A percentile compares a stretch with the other conserved stretches of the same genome.
Conservation (phyloP, 2,329 filamentous ascomycete species). For the Aspergillus sp. region DNA sequence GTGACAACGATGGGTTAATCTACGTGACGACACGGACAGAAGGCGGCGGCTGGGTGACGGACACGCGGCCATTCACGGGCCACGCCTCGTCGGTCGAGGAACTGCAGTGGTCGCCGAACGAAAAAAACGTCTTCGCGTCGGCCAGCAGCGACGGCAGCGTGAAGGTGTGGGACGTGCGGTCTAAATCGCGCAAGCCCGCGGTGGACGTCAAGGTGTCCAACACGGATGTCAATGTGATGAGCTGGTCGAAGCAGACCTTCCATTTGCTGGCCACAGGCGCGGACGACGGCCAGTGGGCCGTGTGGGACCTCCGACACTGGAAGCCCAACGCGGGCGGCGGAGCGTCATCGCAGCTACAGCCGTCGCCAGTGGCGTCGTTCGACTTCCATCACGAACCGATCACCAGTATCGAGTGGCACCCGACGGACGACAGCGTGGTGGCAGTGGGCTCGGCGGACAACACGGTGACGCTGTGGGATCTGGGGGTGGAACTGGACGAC, state of each 20-base stretch:
- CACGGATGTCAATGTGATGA: constrained; percentile 91
- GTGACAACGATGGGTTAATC: constrained; percentile 83
- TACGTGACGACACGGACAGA: constrained; percentile 80
- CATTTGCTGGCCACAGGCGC: constrained; percentile 88
- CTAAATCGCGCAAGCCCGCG: constrained; percentile 80
- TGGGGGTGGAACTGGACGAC: constrained; percentile 92
- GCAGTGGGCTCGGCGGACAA: constrained; percentile 87
- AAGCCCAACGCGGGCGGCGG: constrained; percentile 54
- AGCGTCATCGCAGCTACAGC: constrained; percentile 44
- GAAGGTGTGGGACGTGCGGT: constrained; percentile 90
- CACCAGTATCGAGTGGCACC: constrained; percentile 94
- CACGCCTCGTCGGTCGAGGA: constrained; percentile 86
- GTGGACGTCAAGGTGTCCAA: constrained; percentile 76
- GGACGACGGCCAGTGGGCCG: constrained; percentile 87
- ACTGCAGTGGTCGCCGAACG: constrained; percentile 90
- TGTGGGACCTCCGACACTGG: constrained; percentile 96
- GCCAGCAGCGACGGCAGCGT: constrained; percentile 90
- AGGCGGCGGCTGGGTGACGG: constrained; percentile 81
- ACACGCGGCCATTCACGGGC: constrained; percentile 72
- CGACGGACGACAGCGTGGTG: constrained; percentile 90
- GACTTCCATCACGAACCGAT: constrained; percentile 95
- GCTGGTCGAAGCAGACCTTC: constrained; percentile 80
- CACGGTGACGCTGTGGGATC: constrained; percentile 91
- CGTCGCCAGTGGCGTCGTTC: constrained; percentile 84
- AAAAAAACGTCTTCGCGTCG: constrained; percentile 88